Evolutionary conservation across 2,329 filamentous ascomycete genomes (phyloP), one percentile per base, ranked within the genome.

Genomic region (Aspergillus calidoustus): DNA sequence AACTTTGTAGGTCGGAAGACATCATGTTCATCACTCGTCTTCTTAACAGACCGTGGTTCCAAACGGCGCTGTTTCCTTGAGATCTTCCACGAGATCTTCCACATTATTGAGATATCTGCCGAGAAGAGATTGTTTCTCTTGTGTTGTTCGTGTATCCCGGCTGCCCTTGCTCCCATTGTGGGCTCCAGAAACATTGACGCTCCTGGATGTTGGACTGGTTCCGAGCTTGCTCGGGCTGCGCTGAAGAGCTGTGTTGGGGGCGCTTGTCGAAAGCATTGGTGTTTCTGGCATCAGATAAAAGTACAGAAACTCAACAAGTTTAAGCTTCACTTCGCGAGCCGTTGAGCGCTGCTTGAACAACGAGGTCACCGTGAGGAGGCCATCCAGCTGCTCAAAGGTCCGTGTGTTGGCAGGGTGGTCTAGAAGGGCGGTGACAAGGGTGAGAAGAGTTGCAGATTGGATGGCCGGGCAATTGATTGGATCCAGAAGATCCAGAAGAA

Each of bases 271-370:
- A 46, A 69, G 57, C 19, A 74, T 74, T 1, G 82, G 88, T 0
- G 86, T 87, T 79, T 99, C 95, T 54, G 94, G 93, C 90, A 98
- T 97, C 69, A 99, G 89, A 78, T 98, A 99, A 79, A 98, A 98
- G 82, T 98, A 98, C 55, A 99, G 81, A 74, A 98, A 98, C 77
- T 98, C 95, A 69, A 97, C 89, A n/a, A 96, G 87, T 77, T 96
- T 95, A 73, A 97, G 86, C 81, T 97, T 97, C 67, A 98, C 93
- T 70, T 94, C 91, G 64, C 92, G 88, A 25, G 88, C 88, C 3
- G 94, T 97, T 67, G 89, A 87, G 63, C 92, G 89, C 66, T 90
- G 91, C 78, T 96, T 96, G 86, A 98, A 97, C 54, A 98, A 85
- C 9, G 91, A 94, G 2, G 94, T 97, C 50, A 98, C 88, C 1